Conservation (phyloP, 2,329 filamentous ascomycete species). For the Paracamarosporium sp. region DNA sequence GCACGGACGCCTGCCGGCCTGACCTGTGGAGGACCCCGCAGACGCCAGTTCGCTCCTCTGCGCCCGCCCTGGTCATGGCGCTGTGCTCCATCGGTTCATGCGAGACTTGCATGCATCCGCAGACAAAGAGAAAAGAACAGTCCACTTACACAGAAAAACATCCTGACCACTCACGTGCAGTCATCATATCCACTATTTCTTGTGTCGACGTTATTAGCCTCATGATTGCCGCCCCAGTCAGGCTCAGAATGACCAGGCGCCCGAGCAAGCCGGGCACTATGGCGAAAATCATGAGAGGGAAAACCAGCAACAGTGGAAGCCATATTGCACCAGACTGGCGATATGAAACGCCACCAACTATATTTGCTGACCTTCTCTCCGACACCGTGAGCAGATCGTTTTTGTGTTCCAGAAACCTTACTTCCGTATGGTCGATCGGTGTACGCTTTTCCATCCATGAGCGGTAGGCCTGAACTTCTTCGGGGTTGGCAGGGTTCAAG, state of each 20-base stretch:
- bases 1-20: not conserved
- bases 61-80: slow-evolving; percentile 5
- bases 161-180: slow-evolving; percentile 47
- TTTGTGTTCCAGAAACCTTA: slow-evolving; percentile 63
- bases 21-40: slow-evolving; percentile 14
- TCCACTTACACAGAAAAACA: slow-evolving; percentile 49
- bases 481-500: slow-evolving; percentile 56
- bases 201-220: slow-evolving; percentile 42
- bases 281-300: slow-evolving; percentile 51
- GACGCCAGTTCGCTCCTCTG: slow-evolving; percentile 13
- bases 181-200: slow-evolving; percentile 43
- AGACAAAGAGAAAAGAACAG: slow-evolving; percentile 15
- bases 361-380: slow-evolving; percentile 24
- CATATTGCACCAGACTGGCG: slow-evolving; percentile 36
- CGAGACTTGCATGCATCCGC: not conserved
- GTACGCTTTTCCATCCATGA: slow-evolving; percentile 62
- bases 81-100: slow-evolving; percentile 15
- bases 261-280: slow-evolving; percentile 51
- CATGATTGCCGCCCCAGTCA: slow-evolving; percentile 46
- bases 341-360: slow-evolving; percentile 19
- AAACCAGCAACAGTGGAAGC: slow-evolving; percentile 46
- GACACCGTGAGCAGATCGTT: slow-evolving; percentile 61
- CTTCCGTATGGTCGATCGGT: slow-evolving; percentile 66
- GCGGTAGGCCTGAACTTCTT: slow-evolving; percentile 63
- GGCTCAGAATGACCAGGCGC: slow-evolving; percentile 46